Base-by-base conservation (phyloP, 202 grass and related monocot species). In the Elaeis oleifera region DNA sequence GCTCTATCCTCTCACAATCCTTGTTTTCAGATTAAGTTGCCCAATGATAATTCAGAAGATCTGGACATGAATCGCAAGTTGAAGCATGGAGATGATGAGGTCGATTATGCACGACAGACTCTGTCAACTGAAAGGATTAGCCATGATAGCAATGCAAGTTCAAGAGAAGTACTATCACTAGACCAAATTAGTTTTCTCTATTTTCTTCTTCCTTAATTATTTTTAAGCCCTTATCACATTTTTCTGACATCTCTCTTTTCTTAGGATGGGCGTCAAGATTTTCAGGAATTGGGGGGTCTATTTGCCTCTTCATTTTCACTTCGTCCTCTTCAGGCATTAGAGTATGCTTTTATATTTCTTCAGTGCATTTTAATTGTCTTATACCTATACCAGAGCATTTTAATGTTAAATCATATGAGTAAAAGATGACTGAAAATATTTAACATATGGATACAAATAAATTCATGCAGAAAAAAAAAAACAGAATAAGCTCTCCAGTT, bases 251-350 rank as follows among this genome's bases (percentile, higher is more conserved):
- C 11, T 31, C 36, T 44, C 9, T 13, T 44, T 20, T 59, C 57
- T 24, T 52, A 99, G 94, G 82, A 82, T 64, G 87, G 68, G 36
- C 61, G 79, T 84, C 28, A 31, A 81, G 88, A 97, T 75, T 74
- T 89, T 0, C 88, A 89, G 68, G 88, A 89, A 55, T 79, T 87
- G 71, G 79, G 82, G 63, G 74, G 73, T 77, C 74, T 78, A 50
- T 76, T 97, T 36, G 62, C 77, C 50, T 84, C 88, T 64, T 81
- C 82, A 32, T 97, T 97, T 80, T 64, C 83, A 66, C 83, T 71
- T 62, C 67, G 28, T 16, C 85, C 88, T 74, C 88, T 99, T 55
- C 74, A 99, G 71, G 88, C 85, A 73, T 77, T 99, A 32, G 89
- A 94, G 88, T 99, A 82, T 73, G 75, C 28, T 31, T 69, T 60